Conservation (phyloP, 192 early-diverging fungal genomes). For the Rhizoclosmatium globosum region DNA sequence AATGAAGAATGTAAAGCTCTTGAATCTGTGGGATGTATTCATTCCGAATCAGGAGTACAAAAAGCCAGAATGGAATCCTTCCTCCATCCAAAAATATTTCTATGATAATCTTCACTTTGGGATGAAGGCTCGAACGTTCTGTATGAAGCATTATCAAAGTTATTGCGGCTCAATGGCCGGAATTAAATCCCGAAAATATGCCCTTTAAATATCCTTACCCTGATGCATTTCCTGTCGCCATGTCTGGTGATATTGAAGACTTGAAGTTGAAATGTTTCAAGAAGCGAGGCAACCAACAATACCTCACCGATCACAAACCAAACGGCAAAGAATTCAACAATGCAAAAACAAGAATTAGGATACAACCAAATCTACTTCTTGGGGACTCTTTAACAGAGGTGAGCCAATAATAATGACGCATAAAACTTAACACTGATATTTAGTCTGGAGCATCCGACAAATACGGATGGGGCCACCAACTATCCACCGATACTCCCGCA, state of each 20-base stretch:
- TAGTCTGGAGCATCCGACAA: not conserved
- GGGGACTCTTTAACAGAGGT: conserved; percentile 1
- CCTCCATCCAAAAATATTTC: conserved; percentile 20
- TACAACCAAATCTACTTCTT: not conserved
- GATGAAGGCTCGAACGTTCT: not conserved
- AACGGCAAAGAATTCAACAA: too few relatives aligned
- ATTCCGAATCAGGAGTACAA: not conserved
- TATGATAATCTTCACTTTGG: not conserved
- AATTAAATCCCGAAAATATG: not conserved
- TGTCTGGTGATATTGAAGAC: not conserved
- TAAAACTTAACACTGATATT: not conserved
- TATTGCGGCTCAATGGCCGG: not conserved
- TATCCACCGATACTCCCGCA: not conserved
- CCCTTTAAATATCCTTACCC: not conserved
- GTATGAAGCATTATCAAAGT: not conserved
- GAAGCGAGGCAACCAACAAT: too few relatives aligned
- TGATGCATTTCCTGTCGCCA: not conserved
- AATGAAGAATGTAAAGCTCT: conserved; percentile 3
- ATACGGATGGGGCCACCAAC: not conserved
- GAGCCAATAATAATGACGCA: not conserved
- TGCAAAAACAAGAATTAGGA: too few relatives aligned
- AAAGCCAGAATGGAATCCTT: not conserved
- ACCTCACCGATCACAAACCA: too few relatives aligned
- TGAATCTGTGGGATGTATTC: conserved; percentile 38
- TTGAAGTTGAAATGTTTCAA: not conserved